Base-by-base conservation (phyloP, 192 early-diverging fungal genomes). In the Coemansia sp. region DNA sequence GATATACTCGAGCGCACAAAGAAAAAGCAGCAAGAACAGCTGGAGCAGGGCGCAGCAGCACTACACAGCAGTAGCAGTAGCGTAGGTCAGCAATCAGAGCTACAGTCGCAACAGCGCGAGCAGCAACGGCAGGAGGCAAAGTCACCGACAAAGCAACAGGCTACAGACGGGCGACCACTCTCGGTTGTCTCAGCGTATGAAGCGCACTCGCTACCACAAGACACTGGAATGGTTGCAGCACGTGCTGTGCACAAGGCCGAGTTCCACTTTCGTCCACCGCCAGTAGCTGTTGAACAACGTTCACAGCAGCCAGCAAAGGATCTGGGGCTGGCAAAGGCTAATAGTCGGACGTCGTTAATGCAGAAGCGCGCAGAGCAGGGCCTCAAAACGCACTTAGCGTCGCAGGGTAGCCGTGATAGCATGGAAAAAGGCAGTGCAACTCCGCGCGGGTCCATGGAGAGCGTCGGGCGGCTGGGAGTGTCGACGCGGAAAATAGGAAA, bases 241-340 rank as follows among this genome's bases (percentile, higher is more conserved):
- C 77, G 71, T 52, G 50, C 68, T 21, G 78, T 74, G 30, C 72
- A 68, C 54, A 70, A 71, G 51, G 78, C 77, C 18, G 78, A 80
- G 78, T 65, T 80, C 21, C 78, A 80, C 50, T 65, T 71, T 57
- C 71, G 72, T 22, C 56, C 38, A 7, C 48, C 71, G 9, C 48
- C 71, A 22, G 57, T 71, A 41, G 57, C 65, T n/a, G 58, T 26
- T 50, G 38, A 57, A 27, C 10, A 49, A 16, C 14, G 10, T 22
- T 49, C 38, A 60, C 54, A 34, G 31, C 21, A n/a, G n/a, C n/a
- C n/a, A n/a, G n/a, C 54, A 25, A 32, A 41, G 48, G 25, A 44
- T 25, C 52, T 67, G 19, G 56, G 49, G 12, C 18, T 64, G 56
- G 56, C 64, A 21, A 66, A 54, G 32, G 23, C 60, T 55, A 64